Evolutionary conservation across 345 rosid genomes (phyloP).

Genomic region (Hirschfeldia incana): DNA sequence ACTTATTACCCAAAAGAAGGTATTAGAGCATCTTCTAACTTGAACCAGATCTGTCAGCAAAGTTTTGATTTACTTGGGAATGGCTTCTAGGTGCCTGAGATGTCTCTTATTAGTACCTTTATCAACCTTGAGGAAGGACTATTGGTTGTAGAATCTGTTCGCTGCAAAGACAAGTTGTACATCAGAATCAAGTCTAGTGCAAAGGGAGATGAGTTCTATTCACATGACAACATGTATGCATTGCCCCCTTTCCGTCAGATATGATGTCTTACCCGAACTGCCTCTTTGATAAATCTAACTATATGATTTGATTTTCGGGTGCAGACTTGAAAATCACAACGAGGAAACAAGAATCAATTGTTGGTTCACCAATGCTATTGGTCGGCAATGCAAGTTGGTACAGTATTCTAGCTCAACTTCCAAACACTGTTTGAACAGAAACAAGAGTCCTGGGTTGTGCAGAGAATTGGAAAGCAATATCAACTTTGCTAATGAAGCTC

Average conservation of each 20-base stretch:
- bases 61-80: slow-evolving; percentile 22
- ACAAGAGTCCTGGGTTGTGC: slow-evolving; percentile 49
- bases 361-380: slow-evolving; percentile 81
- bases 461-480: slow-evolving; percentile 59
- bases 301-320: slow-evolving; percentile 1
- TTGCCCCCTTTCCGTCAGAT: slow-evolving; percentile 2
- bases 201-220: slow-evolving; percentile 48
- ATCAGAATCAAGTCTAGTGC: slow-evolving; percentile 51
- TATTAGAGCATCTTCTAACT: slow-evolving; percentile 32
- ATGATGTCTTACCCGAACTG: background rate
- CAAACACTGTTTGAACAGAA: slow-evolving; percentile 42
- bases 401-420: slow-evolving; percentile 46
- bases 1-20: slow-evolving; percentile 88
- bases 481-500: slow-evolving; percentile 92
- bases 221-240: slow-evolving; percentile 54
- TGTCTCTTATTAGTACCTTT: slow-evolving; percentile 69
- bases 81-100: slow-evolving; percentile 76
- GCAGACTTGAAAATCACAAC: slow-evolving; percentile 56
- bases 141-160: slow-evolving; percentile 61
- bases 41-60: background rate
- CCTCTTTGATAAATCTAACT: background rate
- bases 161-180: slow-evolving; percentile 57
- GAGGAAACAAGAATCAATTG: slow-evolving; percentile 55
- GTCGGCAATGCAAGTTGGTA: slow-evolving; percentile 71
- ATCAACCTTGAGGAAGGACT: slow-evolving; percentile 62